Evolutionary conservation across 352 stramenopile species (phyloP).

Genomic region (Phytophthora megakarya): DNA sequence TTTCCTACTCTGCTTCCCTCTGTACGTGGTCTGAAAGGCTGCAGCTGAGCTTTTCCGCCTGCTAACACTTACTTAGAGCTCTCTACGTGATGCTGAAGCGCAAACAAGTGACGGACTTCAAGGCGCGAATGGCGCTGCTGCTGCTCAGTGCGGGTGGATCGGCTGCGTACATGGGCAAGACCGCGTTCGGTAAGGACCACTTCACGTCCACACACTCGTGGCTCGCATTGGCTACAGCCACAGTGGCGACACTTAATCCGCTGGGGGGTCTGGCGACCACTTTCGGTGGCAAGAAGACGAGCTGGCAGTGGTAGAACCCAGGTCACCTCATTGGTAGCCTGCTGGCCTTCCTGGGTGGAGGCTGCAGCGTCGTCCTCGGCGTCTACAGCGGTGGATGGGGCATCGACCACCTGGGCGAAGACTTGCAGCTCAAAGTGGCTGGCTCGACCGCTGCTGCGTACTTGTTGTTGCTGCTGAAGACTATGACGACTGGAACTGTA

Average conservation of each 20-base stretch:
- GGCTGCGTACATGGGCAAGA: slow-evolving; percentile 63
- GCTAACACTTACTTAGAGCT: slow-evolving; percentile 6
- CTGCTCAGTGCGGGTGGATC: slow-evolving; percentile 46
- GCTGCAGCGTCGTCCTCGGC: slow-evolving; percentile 44
- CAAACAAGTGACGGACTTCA: slow-evolving; percentile 49
- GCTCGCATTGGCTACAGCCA: slow-evolving; percentile 50
- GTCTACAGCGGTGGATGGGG: slow-evolving; percentile 62
- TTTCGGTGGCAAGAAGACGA: slow-evolving; percentile 64
- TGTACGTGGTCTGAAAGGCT: too few species aligned
- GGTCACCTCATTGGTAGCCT: slow-evolving; percentile 61
- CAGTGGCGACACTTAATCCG: slow-evolving; percentile 59
- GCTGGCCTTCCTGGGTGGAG: slow-evolving; percentile 58
- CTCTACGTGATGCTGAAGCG: slow-evolving; percentile 68
- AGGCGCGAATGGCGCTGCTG: slow-evolving; percentile 61
- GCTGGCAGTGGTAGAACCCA: slow-evolving; percentile 76
- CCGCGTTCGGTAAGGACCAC: slow-evolving; percentile 59
- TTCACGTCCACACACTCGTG: slow-evolving; percentile 77
- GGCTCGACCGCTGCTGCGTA: slow-evolving; percentile 43
- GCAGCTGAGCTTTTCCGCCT: neutral
- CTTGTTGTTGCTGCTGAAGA: slow-evolving; percentile 49
- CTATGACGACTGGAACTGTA: slow-evolving; percentile 5
- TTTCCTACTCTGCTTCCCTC: slow-evolving; percentile 64
- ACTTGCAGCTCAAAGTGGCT: slow-evolving; percentile 54
- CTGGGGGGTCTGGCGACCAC: slow-evolving; percentile 60
- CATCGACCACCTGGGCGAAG: slow-evolving; percentile 38